Percentiles rank a stretch among this genome's conserved stretches.
Evolutionary conservation across 2,329 filamentous ascomycete genomes (phyloP).

Genomic region (Elsinoe perseae): DNA sequence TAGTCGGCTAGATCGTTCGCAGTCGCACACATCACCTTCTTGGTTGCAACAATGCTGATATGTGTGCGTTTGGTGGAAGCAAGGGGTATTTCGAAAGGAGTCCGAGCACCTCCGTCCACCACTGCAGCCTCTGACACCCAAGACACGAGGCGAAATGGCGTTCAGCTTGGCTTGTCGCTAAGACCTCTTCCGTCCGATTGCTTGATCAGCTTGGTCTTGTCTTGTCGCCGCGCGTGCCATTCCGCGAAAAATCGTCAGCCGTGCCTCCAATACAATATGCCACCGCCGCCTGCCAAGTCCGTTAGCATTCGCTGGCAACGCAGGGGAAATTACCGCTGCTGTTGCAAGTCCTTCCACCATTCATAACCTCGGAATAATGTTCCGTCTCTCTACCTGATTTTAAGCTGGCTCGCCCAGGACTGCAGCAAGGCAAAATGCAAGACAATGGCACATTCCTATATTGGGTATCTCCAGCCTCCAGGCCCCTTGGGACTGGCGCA

Average conservation of each 20-base stretch:
- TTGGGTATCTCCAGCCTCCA: too few relatives aligned
- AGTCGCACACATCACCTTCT: neutral
- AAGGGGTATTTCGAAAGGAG: too few relatives aligned
- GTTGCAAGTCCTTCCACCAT: neutral
- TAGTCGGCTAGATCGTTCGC: neutral
- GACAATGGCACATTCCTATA: too few relatives aligned
- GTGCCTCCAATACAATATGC: neutral
- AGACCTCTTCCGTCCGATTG: neutral
- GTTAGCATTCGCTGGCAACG: neutral
- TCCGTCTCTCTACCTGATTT: too few relatives aligned
- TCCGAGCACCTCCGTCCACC: neutral
- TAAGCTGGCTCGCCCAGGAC: neutral
- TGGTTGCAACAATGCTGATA: too few relatives aligned
- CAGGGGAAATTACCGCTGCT: neutral
- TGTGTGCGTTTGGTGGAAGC: too few relatives aligned
- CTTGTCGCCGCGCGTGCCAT: slow-evolving; percentile 9
- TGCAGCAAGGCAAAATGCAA: neutral
- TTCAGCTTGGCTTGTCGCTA: neutral
- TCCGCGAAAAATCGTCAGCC: neutral
- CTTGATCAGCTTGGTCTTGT: slow-evolving; percentile 2
- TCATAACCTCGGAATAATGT: neutral
- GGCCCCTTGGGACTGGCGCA: too few relatives aligned
- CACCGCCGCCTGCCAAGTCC: neutral
- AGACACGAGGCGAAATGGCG: neutral
- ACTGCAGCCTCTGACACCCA: neutral